These are phyloP conservation scores for Fraxinus ornus DNA, from an alignment of 305 asterid genomes.

Conservation along the genomic window DNA sequence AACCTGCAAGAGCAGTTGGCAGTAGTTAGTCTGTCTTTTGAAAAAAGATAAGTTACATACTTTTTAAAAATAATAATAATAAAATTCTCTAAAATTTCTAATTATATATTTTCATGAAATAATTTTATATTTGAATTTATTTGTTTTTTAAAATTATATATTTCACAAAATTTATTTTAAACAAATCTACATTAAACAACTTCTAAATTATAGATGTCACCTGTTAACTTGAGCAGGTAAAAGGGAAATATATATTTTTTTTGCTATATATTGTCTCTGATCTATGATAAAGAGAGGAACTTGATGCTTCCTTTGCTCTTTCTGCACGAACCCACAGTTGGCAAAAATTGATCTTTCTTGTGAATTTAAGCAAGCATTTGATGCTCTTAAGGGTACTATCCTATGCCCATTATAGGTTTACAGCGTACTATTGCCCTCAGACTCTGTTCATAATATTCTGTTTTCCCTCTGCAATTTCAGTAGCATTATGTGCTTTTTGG, in stretches of 20 bases:
- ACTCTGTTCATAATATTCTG: slow-evolving; percentile 37
- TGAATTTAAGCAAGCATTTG: slow-evolving; percentile 54
- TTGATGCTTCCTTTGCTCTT: slow-evolving; percentile 53
- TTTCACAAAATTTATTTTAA: background rate
- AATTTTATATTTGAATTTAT: background rate
- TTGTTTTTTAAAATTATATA: too few species aligned
- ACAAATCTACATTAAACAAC: too few species aligned
- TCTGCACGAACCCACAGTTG: slow-evolving; percentile 60
- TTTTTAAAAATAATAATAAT: too few species aligned
- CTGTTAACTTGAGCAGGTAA: slow-evolving; percentile 62
- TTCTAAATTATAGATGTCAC: slow-evolving; percentile 40
- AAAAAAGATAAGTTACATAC: background rate
- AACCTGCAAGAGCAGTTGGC: slow-evolving; percentile 76
- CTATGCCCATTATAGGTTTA: slow-evolving; percentile 41
- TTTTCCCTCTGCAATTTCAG: slow-evolving; percentile 35
- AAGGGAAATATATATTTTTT: background rate
- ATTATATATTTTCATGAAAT: too few species aligned
- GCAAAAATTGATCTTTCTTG: slow-evolving; percentile 42
- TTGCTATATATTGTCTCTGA: slow-evolving; percentile 1
- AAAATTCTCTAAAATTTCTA: too few species aligned
- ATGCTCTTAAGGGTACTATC: slow-evolving; percentile 48
- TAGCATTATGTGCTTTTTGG: slow-evolving; percentile 45
- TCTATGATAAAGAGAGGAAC: slow-evolving; percentile 31
- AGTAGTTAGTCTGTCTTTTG: slow-evolving; percentile 39
- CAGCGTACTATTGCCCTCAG: slow-evolving; percentile 16